Conservation (phyloP, 148 eudicot species). For the Vaccinium myrtillus region DNA sequence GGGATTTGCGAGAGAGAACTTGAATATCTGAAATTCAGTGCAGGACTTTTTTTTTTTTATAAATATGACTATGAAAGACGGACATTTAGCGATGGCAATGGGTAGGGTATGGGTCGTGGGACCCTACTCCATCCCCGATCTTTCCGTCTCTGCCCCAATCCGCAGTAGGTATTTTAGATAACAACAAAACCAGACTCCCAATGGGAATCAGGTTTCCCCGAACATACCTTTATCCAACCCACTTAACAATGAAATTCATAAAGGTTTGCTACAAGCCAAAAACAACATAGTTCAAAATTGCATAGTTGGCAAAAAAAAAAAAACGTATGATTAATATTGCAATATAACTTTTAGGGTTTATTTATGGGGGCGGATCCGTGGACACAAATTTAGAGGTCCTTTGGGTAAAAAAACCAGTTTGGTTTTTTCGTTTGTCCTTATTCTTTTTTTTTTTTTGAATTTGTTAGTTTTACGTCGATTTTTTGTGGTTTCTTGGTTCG, state of each 20-base stretch:
- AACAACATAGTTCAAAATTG: background rate
- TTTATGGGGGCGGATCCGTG: no score
- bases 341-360: no score
- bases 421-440: no score
- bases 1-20: background rate
- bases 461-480: no score
- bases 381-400: no score
- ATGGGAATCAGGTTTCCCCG: background rate
- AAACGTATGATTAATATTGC: no score
- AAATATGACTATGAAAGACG: background rate
- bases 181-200: background rate
- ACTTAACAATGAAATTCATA: background rate
- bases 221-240: background rate
- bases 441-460: no score
- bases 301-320: no score
- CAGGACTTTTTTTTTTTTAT: background rate
- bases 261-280: background rate
- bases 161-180: background rate
- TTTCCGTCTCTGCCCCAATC: background rate
- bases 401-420: no score
- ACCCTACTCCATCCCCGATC: slow-evolving; percentile 4
- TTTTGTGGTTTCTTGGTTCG: no score
- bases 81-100: background rate
- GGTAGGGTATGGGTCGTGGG: background rate
- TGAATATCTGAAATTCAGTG: background rate